phyloP scores from a whole-genome alignment of 495 filamentous ascomycete genomes.

The Aspergillus ellipticus region DNA sequence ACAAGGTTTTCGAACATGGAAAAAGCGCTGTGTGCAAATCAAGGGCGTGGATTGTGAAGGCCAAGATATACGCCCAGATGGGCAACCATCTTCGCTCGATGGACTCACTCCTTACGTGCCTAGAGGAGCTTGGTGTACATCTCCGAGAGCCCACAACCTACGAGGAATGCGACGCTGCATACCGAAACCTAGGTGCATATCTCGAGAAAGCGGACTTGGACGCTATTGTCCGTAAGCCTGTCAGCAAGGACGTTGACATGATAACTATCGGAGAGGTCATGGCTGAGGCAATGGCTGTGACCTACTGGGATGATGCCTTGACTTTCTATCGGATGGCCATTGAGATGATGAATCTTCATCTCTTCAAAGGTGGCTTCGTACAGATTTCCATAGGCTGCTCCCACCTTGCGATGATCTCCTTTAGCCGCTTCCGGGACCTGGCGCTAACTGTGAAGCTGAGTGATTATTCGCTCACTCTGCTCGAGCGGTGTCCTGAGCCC shows the following conservation, averaged over 20 bases:
- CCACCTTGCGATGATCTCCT: constrained; percentile 67
- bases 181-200: constrained; percentile 54
- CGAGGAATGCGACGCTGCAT: constrained; percentile 71
- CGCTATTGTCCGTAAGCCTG: constrained; percentile 48
- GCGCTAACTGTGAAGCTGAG: constrained; percentile 64
- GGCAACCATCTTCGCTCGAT: constrained; percentile 69
- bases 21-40: constrained; percentile 70
- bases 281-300: constrained; percentile 71
- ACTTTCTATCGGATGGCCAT: constrained; percentile 75
- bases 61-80: constrained; percentile 67
- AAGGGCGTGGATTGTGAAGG: constrained; percentile 71
- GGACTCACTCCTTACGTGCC: constrained; percentile 59
- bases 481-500: constrained; percentile 62
- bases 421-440: constrained; percentile 69
- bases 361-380: constrained; percentile 61
- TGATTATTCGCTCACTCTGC: constrained; percentile 58
- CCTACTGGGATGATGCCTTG: constrained; percentile 74
- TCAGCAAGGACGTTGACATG: constrained; percentile 50
- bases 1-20: constrained; percentile 61
- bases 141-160: constrained; percentile 63
- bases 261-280: constrained; percentile 70
- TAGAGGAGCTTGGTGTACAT: constrained; percentile 62
- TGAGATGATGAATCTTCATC: constrained; percentile 65
- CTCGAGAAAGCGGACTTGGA: constrained; percentile 58
- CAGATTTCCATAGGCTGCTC: constrained; percentile 75